Percentiles rank a stretch among this genome's conserved stretches.
phyloP scores from a whole-genome alignment of 805 yeast genomes.

The Yamadazyma sp. region DNA sequence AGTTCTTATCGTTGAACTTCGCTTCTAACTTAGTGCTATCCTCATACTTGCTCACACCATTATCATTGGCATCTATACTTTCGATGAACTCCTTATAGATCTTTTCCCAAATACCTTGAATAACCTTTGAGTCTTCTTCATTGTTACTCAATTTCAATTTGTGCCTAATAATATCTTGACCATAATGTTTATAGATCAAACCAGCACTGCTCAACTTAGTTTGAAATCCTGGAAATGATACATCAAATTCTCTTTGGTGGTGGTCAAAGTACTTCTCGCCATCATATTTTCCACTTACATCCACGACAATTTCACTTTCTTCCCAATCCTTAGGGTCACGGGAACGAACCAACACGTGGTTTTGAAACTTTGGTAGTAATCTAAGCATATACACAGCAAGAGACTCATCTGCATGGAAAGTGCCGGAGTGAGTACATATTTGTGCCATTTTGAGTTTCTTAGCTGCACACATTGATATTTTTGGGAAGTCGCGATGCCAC shows the following conservation, averaged over 20 bases:
- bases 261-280: conserved; percentile 87
- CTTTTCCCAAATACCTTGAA: conserved; percentile 67
- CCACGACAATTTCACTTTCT: conserved; percentile 86
- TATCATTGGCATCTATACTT: conserved; percentile 93
- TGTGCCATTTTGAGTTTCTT: conserved; percentile 37
- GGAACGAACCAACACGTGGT: conserved; percentile 75
- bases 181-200: conserved; percentile 82
- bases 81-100: conserved; percentile 87
- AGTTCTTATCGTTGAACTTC: conserved; percentile 67
- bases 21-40: conserved; percentile 44
- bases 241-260: conserved; percentile 89
- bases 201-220: conserved; percentile 96
- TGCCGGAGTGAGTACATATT: conserved; percentile 90
- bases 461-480: conserved; percentile 2
- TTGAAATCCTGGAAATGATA: conserved; percentile 60
- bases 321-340: conserved; percentile 84
- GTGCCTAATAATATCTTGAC: conserved; percentile 63
- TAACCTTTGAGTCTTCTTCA: conserved; percentile 26
- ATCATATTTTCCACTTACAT: conserved; percentile 91
- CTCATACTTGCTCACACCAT: conserved; percentile 75
- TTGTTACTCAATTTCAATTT: conserved; percentile 31
- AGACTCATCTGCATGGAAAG: conserved; percentile 96
- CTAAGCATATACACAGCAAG: conserved; percentile 86
- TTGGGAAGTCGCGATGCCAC: not conserved
- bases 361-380: conserved; percentile 63